Percentiles rank a stretch among this genome's conserved stretches.
Evolutionary conservation across 352 stramenopile genomes (phyloP).

Genomic region (Phytophthora crassamura): DNA sequence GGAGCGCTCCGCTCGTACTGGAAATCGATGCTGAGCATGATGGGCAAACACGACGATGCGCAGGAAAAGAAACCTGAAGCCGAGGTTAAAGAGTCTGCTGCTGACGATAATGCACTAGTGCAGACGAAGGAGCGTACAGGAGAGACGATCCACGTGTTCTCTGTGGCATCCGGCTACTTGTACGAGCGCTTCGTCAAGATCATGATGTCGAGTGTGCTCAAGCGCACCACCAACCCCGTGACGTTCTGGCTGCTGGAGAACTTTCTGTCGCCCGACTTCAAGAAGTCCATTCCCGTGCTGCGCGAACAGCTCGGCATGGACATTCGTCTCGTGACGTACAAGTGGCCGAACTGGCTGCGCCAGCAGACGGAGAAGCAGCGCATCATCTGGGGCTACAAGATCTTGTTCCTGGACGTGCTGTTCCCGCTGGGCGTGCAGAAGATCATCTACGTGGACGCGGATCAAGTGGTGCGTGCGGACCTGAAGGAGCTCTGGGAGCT

Average conservation of each 20-base stretch:
- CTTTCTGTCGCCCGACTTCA: conserved; percentile 99
- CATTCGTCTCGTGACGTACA: conserved; percentile 99
- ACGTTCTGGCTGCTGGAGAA: conserved; percentile 99
- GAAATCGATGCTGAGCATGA: conserved; percentile 76
- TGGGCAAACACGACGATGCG: conserved; percentile 49
- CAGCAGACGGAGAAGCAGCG: conserved; percentile 99
- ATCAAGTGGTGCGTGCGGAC: conserved; percentile 98
- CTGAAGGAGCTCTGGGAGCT: conserved; percentile 99
- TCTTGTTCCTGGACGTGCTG: conserved; percentile 99
- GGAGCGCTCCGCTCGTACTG: conserved; percentile 69
- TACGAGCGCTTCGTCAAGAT: conserved; percentile 99
- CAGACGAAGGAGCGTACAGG: conserved; percentile 56
- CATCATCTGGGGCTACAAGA: conserved; percentile 99
- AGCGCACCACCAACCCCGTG: conserved; percentile 96
- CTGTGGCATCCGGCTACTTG: conserved; percentile 95
- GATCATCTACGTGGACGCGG: conserved; percentile 99
- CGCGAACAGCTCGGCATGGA: conserved; percentile 95
- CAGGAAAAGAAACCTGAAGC: conserved; percentile 16
- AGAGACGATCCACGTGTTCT: conserved; percentile 99
- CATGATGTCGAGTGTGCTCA: conserved; percentile 99
- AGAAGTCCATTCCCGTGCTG: conserved; percentile 93
- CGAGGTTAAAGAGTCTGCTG: conserved; percentile 2
- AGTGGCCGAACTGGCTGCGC: conserved; percentile 99
- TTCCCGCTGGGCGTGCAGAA: conserved; percentile 99
- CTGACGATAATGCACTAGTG: conserved; percentile 23